phyloP scores from a whole-genome alignment of 768 basidiomycete genomes.

The Tulasnella sp. region DNA sequence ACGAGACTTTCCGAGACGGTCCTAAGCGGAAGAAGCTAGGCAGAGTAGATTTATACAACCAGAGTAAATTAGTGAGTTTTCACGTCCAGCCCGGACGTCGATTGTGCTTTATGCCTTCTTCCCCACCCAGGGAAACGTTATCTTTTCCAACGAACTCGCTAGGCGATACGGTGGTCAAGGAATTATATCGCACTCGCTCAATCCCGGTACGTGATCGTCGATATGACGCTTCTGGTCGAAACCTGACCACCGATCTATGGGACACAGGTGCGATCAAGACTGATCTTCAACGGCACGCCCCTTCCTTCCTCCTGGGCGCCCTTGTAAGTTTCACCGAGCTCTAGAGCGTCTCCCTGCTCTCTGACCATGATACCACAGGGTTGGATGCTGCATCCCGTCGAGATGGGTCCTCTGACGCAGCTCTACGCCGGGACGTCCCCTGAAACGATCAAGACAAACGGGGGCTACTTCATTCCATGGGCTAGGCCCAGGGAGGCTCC shows the following conservation, averaged over 20 bases:
- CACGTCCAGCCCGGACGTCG: constrained; percentile 20
- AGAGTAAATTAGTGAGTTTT: constrained; percentile 37
- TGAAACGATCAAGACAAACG: neutral
- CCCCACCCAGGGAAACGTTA: constrained; percentile 32
- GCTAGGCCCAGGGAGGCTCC: constrained; percentile 29
- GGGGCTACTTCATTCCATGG: constrained; percentile 32
- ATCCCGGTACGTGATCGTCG: constrained; percentile 30
- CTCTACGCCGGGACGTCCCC: constrained; percentile 10
- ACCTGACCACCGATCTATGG: neutral
- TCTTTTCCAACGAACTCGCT: constrained; percentile 36
- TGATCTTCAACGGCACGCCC: neutral
- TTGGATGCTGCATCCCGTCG: neutral
- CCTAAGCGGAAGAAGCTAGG: neutral
- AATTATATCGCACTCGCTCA: constrained; percentile 35
- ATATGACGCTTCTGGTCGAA: neutral
- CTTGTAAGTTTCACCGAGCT: constrained; percentile 10
- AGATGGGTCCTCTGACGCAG: constrained; percentile 1
- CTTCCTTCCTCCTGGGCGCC: neutral
- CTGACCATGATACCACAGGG: neutral
- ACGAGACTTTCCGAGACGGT: constrained; percentile 31
- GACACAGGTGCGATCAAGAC: neutral
- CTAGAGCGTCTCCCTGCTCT: neutral
- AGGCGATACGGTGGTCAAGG: constrained; percentile 36
- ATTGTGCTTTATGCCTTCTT: neutral
- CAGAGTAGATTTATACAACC: neutral